Percentiles rank a stretch among this genome's conserved stretches.
phyloP scores from a whole-genome alignment of 1,139 yeast species.

The Pichia norvegensis region DNA sequence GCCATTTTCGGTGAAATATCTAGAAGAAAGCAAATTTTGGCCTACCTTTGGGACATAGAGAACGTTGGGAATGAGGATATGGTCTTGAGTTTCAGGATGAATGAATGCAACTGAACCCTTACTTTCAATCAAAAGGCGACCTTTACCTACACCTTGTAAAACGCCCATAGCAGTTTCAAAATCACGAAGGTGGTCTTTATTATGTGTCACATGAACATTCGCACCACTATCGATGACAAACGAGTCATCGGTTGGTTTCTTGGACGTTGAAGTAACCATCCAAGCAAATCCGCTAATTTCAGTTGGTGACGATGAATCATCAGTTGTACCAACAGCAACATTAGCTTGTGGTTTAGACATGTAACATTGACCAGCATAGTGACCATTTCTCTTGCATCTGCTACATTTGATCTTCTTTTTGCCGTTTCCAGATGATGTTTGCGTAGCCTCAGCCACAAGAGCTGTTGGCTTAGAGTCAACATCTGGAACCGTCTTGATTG shows the following conservation, averaged over 20 bases:
- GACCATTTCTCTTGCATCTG: neutral
- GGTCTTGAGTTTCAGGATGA: neutral
- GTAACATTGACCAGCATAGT: neutral
- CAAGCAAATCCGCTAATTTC: no score
- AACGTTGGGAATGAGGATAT: neutral
- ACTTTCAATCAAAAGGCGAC: neutral
- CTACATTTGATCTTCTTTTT: neutral
- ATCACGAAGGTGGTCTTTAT: neutral
- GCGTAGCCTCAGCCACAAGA: neutral
- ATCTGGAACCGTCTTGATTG: neutral
- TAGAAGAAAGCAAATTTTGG: neutral
- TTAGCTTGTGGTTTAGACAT: neutral
- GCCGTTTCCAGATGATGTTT: neutral
- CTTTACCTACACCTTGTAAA: neutral
- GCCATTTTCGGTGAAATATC: neutral
- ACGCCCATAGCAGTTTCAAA: neutral
- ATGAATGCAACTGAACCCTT: neutral
- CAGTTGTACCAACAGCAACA: neutral
- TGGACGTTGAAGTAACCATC: neutral
- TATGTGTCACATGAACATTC: neutral
- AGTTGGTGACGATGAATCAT: no score
- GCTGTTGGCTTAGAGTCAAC: neutral
- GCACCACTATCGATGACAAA: neutral
- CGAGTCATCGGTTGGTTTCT: neutral
- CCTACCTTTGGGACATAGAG: neutral